Percentiles rank a stretch among this genome's conserved stretches.
phyloP scores from a whole-genome alignment of 179 eudicot species.

The Spergularia azorica region DNA sequence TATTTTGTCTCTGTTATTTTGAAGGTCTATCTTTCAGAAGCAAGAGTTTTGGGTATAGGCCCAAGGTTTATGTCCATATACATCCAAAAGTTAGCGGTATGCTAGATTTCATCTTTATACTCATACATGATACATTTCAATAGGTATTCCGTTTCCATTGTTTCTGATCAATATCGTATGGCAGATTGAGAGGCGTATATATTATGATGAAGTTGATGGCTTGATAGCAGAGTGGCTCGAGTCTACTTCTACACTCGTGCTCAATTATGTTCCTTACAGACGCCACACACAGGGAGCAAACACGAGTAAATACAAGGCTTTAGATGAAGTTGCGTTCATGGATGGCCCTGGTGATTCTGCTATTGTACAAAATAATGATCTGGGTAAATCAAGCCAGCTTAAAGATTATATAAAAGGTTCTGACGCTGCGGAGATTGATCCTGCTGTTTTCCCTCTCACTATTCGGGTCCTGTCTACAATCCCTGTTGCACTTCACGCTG shows the following conservation, averaged over 20 bases:
- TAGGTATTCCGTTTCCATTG: conserved; percentile 1
- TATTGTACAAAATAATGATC: conserved; percentile 26
- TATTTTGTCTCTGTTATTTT: conserved; percentile 5
- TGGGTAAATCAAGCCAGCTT: conserved; percentile 16
- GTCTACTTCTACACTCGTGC: conserved; percentile 68
- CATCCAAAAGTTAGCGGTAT: conserved; percentile 72
- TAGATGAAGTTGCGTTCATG: conserved; percentile 70
- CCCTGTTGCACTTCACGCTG: conserved; percentile 78
- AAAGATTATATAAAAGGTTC: conserved; percentile 1
- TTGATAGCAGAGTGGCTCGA: conserved; percentile 86
- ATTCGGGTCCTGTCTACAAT: conserved; percentile 60
- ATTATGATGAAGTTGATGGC: conserved; percentile 90
- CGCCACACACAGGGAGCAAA: conserved; percentile 53
- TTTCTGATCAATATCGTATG: conserved; percentile 17
- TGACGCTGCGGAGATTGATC: conserved; percentile 36
- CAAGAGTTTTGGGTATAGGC: conserved; percentile 86
- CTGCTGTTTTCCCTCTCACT: conserved; percentile 72
- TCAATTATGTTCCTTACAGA: conserved; percentile 44
- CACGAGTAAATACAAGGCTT: conserved; percentile 48
- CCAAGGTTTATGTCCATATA: conserved; percentile 95
- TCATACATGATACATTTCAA: background rate
- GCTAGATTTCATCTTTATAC: conserved; percentile 22
- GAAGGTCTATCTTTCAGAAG: conserved; percentile 77
- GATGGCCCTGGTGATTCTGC: conserved; percentile 43
- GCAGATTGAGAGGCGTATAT: conserved; percentile 83